A percentile compares a stretch with the other conserved stretches of the same genome.
phyloP scores from a whole-genome alignment of 2,329 filamentous ascomycete genomes.

The Venturiaceae sp. region DNA sequence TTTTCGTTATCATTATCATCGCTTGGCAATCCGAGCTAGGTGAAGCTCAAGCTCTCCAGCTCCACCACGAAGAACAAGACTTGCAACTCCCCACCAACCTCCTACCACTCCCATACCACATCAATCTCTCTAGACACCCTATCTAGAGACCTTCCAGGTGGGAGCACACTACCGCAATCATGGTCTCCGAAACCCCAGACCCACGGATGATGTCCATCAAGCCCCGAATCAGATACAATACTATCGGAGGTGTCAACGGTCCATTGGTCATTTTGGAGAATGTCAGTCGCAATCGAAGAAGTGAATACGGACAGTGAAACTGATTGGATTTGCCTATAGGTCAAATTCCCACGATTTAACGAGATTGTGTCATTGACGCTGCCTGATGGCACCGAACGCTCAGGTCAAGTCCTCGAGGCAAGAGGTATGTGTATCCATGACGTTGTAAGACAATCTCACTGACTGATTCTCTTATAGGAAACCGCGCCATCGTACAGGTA shows the following conservation, averaged over 20 bases:
- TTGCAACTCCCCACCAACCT: neutral
- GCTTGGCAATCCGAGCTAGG: no score
- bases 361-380: conserved; percentile 96
- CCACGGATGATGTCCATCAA: conserved; percentile 48
- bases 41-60: no score
- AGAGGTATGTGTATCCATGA: conserved; percentile 55
- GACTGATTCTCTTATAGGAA: conserved; percentile 48
- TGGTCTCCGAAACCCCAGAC: conserved; percentile 28
- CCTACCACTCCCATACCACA: neutral
- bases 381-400: conserved; percentile 86
- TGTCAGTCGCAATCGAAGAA: conserved; percentile 43
- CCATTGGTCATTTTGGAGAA: conserved; percentile 96
- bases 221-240: conserved; percentile 87
- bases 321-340: conserved; percentile 39
- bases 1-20: no score
- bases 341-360: conserved; percentile 96
- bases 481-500: conserved; percentile 92
- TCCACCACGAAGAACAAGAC: neutral
- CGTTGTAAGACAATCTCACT: conserved; percentile 9
- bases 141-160: neutral
- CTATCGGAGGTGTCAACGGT: conserved; percentile 94
- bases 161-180: conserved; percentile 10
- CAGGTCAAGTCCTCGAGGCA: conserved; percentile 93
- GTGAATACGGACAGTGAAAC: neutral
- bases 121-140: neutral